phyloP scores from a whole-genome alignment of 2,329 filamentous ascomycete genomes.

The Knufia fluminis region DNA sequence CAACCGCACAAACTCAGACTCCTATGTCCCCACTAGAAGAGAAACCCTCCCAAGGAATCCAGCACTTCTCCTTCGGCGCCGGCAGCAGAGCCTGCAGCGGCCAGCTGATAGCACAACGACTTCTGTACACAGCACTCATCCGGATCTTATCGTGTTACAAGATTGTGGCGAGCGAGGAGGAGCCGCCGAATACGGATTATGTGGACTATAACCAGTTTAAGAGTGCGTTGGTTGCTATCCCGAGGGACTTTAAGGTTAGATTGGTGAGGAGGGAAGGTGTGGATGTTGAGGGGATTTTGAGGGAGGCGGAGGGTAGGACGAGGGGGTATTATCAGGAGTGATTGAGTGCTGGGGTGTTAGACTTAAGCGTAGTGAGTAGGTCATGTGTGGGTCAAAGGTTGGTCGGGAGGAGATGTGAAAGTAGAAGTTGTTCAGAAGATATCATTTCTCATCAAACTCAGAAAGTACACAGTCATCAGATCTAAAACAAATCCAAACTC shows the following conservation, averaged over 20 bases:
- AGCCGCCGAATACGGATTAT: slow-evolving; percentile 53
- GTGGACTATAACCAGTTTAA: slow-evolving; percentile 55
- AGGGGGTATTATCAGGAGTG: slow-evolving; percentile 40
- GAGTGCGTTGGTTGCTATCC: slow-evolving; percentile 51
- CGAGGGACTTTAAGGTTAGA: slow-evolving; percentile 48
- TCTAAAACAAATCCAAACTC: too few species aligned
- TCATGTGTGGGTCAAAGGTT: too few species aligned
- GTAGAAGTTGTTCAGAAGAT: too few species aligned
- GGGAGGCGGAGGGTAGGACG: slow-evolving; percentile 37
- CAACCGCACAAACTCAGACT: slow-evolving; percentile 22
- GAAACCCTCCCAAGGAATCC: slow-evolving; percentile 41
- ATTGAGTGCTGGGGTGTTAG: too few species aligned
- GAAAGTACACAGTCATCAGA: too few species aligned
- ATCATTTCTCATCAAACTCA: too few species aligned
- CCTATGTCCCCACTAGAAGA: slow-evolving; percentile 27
- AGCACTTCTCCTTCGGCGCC: slow-evolving; percentile 49
- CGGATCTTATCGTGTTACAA: slow-evolving; percentile 46
- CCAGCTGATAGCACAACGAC: slow-evolving; percentile 47
- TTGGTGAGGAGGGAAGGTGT: slow-evolving; percentile 40
- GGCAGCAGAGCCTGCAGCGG: slow-evolving; percentile 52
- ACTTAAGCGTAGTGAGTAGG: too few species aligned
- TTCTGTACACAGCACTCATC: slow-evolving; percentile 47
- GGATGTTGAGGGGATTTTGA: slow-evolving; percentile 33
- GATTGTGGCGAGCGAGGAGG: slow-evolving; percentile 39
- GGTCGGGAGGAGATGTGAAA: too few species aligned